Evolutionary conservation across 495 filamentous ascomycete species (phyloP), one percentile per base, ranked within the genome.

Genomic region (Penicillium macrosclerotiorum): DNA sequence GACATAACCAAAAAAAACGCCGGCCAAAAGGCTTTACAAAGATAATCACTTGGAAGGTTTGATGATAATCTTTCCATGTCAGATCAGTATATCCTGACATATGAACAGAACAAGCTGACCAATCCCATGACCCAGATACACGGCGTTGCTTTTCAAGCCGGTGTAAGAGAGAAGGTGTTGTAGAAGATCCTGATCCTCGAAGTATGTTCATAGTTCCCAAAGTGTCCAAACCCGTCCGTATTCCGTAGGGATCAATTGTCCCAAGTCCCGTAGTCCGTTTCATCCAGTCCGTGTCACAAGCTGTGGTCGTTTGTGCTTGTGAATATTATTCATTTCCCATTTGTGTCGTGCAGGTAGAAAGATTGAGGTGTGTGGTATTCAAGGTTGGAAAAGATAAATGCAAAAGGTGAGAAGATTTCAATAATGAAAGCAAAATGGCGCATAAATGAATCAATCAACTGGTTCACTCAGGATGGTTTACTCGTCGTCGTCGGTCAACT

Each of bases 401-500:
- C 25, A 48, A 53, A 35, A 37, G 19, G 31, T 43, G 17, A 37
- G 45, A 53, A 45, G 12, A 25, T n/a, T 22, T 37, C 30, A 59
- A 59, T 39, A 46, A 41, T 23, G 51, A 52, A 59, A 30, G 30
- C 35, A 52, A 54, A 49, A 9, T 17, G 14, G 37, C 17, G 45
- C 32, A 14, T 29, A 12, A 29, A n/a, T n/a, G n/a, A 20, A 30
- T 26, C 31, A 56, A 26, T 16, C 14, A 30, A 26, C 33, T 26
- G 16, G 8, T 6, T 14, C 33, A 27, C 11, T 30, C 43, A 37
- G 42, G 8, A n/a, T 9, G 16, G 27, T 34, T 56, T 47, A 65
- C 16, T 69, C 65, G 3, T 77, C 68, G 1, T 77, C 74, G 47
- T 79, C 76, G 8, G 76, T 77, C 63, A 79, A 60, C 42, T 72